Evolutionary conservation across 352 stramenopile genomes (phyloP).

Genomic region (Globisporangium perplexum): DNA sequence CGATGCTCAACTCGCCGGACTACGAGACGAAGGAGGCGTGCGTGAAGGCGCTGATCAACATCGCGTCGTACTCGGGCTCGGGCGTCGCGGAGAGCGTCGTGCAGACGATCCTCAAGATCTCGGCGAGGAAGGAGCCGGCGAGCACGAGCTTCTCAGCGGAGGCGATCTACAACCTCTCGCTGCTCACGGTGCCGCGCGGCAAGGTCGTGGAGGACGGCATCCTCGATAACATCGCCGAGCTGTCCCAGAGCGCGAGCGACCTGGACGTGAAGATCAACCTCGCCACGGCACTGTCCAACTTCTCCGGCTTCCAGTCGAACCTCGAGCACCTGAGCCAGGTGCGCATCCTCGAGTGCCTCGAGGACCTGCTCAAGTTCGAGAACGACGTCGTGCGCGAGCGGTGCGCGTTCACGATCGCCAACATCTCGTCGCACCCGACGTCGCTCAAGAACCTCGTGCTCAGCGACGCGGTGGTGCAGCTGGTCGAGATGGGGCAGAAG

Average conservation of each 20-base stretch:
- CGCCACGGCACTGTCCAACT: conserved; percentile 74
- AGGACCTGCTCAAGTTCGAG: conserved; percentile 69
- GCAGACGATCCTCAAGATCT: conserved; percentile 72
- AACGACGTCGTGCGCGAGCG: conserved; percentile 60
- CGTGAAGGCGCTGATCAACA: conserved; percentile 84
- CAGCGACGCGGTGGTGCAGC: conserved; percentile 56
- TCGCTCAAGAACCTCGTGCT: conserved; percentile 64
- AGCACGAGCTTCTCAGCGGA: conserved; percentile 57
- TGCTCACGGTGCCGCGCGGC: conserved; percentile 53
- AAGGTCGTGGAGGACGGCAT: conserved; percentile 81
- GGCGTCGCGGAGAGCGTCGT: conserved; percentile 70
- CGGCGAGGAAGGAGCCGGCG: conserved; percentile 50
- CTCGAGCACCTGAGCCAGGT: conserved; percentile 61
- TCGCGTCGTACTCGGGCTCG: conserved; percentile 56
- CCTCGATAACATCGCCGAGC: conserved; percentile 65
- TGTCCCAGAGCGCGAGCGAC: conserved; percentile 38
- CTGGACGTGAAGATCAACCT: conserved; percentile 47
- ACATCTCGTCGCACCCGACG: conserved; percentile 57
- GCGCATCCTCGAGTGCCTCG: conserved; percentile 64
- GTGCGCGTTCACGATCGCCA: conserved; percentile 68
- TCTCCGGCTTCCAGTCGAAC: conserved; percentile 64
- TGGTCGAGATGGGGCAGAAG: conserved; percentile 54
- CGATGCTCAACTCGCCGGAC: conserved; percentile 78
- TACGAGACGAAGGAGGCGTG: conserved; percentile 79
- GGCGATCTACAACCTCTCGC: conserved; percentile 74